Percentiles rank a stretch among this genome's conserved stretches.
Conservation (phyloP, 2,329 filamentous ascomycete species). For the Fusarium albidum region DNA sequence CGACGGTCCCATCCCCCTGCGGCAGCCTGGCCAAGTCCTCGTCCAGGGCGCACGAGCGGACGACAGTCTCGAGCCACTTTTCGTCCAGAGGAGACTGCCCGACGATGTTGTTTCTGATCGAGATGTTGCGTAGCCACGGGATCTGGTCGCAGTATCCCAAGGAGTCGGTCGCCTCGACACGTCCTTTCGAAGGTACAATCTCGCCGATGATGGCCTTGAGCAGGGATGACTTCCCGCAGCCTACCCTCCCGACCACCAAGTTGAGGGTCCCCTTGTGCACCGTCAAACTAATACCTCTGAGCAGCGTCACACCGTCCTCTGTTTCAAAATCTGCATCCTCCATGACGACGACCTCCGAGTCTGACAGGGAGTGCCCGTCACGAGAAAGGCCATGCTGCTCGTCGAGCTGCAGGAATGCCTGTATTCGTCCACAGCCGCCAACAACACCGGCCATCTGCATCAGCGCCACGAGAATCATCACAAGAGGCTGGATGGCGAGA, state of each 20-base stretch:
- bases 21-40: slow-evolving; percentile 45
- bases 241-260: slow-evolving; percentile 52
- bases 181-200: slow-evolving; percentile 37
- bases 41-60: slow-evolving; percentile 46
- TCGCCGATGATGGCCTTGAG: slow-evolving; percentile 51
- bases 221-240: slow-evolving; percentile 54
- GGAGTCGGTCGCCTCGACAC: slow-evolving; percentile 35
- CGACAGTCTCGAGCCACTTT: slow-evolving; percentile 41
- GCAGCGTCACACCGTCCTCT: slow-evolving; percentile 23
- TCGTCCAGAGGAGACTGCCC: slow-evolving; percentile 41
- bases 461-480: slow-evolving; percentile 44
- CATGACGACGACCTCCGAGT: background rate
- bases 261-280: slow-evolving; percentile 39
- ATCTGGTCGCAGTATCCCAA: slow-evolving; percentile 54
- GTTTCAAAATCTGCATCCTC: slow-evolving; percentile 27
- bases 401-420: slow-evolving; percentile 42
- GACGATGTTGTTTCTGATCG: slow-evolving; percentile 50
- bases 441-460: slow-evolving; percentile 45
- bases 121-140: slow-evolving; percentile 53
- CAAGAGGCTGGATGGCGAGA: slow-evolving; percentile 44
- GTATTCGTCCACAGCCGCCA: slow-evolving; percentile 45
- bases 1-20: slow-evolving; percentile 45
- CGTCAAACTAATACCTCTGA: slow-evolving; percentile 38
- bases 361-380: background rate
- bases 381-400: slow-evolving; percentile 30